Percentiles rank a stretch among this genome's conserved stretches.
phyloP scores from a whole-genome alignment of 2,329 filamentous ascomycete species.

The Diaporthe ilicicola region DNA sequence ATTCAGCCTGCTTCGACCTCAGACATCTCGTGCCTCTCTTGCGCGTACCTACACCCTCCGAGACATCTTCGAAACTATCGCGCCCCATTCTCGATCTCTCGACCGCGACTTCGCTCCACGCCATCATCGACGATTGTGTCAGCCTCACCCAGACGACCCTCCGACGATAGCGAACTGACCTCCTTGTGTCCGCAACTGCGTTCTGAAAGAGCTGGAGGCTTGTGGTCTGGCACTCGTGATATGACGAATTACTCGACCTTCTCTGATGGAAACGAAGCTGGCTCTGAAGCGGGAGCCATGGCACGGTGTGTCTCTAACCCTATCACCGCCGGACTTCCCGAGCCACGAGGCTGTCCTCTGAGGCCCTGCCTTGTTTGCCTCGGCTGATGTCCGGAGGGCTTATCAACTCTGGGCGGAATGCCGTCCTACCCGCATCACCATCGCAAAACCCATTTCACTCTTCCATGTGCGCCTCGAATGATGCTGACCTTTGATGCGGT shows the following conservation, averaged over 20 bases:
- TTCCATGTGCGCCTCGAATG: not conserved
- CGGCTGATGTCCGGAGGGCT: not conserved
- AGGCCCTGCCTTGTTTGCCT: not conserved
- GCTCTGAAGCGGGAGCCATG: constrained; percentile 55
- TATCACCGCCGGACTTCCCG: not conserved
- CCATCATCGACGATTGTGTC: not conserved
- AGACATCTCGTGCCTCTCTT: not conserved
- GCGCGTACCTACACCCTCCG: not conserved
- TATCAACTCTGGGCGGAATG: not conserved
- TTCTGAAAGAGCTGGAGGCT: constrained; percentile 2
- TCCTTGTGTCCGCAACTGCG: not conserved
- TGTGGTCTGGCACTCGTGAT: constrained; percentile 37
- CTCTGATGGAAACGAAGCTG: constrained; percentile 55
- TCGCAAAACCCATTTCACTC: not conserved
- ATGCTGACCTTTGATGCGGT: constrained; percentile 25
- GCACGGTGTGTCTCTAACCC: constrained; percentile 49
- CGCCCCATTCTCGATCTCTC: not conserved
- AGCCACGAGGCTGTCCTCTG: not conserved
- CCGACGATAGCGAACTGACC: not conserved
- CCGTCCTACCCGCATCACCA: not conserved
- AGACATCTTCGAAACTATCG: not conserved
- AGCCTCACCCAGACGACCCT: not conserved
- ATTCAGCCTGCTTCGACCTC: not conserved
- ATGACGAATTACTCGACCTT: constrained; percentile 67
- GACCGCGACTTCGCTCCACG: not conserved